Base-by-base conservation (phyloP, 2,329 filamentous ascomycete genomes). In the Alternaria sp. region DNA sequence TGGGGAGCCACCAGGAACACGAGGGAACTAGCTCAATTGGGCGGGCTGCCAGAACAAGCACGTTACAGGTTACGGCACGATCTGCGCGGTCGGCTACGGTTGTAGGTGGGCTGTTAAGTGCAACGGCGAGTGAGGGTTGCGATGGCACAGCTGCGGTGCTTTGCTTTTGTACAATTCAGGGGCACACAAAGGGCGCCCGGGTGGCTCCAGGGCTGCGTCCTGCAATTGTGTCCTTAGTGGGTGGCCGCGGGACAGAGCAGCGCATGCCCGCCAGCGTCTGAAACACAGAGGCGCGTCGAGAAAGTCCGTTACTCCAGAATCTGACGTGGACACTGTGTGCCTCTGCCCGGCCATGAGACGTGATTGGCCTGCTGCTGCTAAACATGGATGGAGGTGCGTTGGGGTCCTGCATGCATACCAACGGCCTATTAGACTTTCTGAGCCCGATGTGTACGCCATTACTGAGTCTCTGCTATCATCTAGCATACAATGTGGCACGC, bases 221-320 rank as follows among this genome's bases (percentile, higher is more conserved):
- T 43, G 62, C 52, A 36, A 51, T 47, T 36, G 56, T 50, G 51
- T 62, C 66, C 69, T 74, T 60, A 71, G 62, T 74, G 72, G 72
- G 67, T 70, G 64, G 47, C 60, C 52, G 61, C 63, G 62, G 61
- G 55, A 61, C 57, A 54, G 64, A 51, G 62, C 40, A 55, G 60
- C 62, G 51, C 55, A 60, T 62, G 57, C 50, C 66, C 60, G 61
- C 46, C 63, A 63, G 58, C 60, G 50, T 50, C 62, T 77, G 74
- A 76, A 76, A 76, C 74, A 65, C 68, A 71, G 68, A 73, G 71
- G 73, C 72, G 74, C 71, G 71, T 72, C 70, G 69, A 69, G 36
- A 54, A 43, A 65, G 59, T 59, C 64, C 58, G 62, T 64, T 62
- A 61, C 62, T 67, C 62, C 55, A 62, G 64, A 64, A 65, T 73